A percentile compares a stretch with the other conserved stretches of the same genome.
phyloP scores from a whole-genome alignment of 2,329 filamentous ascomycete species.

The Penicillium sp. region DNA sequence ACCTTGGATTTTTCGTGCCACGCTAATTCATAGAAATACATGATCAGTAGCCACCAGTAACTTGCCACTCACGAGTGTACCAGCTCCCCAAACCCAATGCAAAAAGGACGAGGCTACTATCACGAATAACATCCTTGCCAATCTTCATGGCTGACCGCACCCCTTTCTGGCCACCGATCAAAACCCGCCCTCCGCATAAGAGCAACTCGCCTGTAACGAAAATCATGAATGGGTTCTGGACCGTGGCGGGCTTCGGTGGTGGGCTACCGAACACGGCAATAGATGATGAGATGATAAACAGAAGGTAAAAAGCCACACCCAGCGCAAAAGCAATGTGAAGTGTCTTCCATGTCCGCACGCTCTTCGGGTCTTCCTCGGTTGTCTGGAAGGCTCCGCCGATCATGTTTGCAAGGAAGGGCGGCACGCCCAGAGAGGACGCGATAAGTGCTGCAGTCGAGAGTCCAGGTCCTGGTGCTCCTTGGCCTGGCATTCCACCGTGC shows the following conservation, averaged over 20 bases:
- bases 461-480: conserved; percentile 3
- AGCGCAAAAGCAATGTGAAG: conserved; percentile 60
- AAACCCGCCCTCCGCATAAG: conserved; percentile 39
- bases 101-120: conserved; percentile 48
- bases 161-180: conserved; percentile 30
- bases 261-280: conserved; percentile 39
- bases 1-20: conserved; percentile 3
- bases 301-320: conserved; percentile 55
- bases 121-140: conserved; percentile 40
- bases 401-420: conserved; percentile 41
- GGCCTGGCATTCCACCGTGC: conserved; percentile 9
- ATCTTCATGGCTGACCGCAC: conserved; percentile 38
- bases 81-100: conserved; percentile 45
- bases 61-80: conserved; percentile 37
- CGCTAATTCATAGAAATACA: conserved; percentile 3
- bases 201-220: conserved; percentile 50
- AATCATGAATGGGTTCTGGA: conserved; percentile 46
- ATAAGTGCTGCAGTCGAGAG: conserved; percentile 30
- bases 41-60: neutral
- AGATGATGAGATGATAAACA: conserved; percentile 38
- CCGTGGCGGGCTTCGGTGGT: conserved; percentile 46
- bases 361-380: conserved; percentile 37
- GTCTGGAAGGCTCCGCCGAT: conserved; percentile 39
- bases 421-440: conserved; percentile 46
- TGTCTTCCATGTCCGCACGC: conserved; percentile 53